Evolutionary conservation across 805 yeast genomes (phyloP).

Genomic region (Barnettozyma botsteinii): DNA sequence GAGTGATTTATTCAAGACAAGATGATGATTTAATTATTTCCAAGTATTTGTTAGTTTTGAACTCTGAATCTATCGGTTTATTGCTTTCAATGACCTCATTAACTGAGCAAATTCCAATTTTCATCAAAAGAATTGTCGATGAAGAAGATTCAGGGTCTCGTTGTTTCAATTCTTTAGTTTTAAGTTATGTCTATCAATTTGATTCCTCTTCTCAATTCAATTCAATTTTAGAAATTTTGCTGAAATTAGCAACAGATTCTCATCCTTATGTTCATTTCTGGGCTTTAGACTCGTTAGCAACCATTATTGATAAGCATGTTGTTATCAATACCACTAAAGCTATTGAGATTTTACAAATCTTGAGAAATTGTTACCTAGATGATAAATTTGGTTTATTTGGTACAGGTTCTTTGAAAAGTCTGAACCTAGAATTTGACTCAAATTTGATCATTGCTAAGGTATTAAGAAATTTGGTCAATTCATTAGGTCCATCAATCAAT

Average conservation of each 20-base stretch:
- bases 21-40: conserved; percentile 5
- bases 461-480: conserved; percentile 39
- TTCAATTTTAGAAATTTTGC: conserved; percentile 48
- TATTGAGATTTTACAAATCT: conserved; percentile 34
- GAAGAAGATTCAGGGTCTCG: conserved; percentile 60
- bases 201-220: conserved; percentile 34
- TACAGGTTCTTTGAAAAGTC: conserved; percentile 38
- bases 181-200: conserved; percentile 42
- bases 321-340: conserved; percentile 40
- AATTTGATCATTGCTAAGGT: conserved; percentile 38
- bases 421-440: conserved; percentile 40
- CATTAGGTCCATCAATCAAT: conserved; percentile 51
- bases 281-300: conserved; percentile 54
- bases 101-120: conserved; percentile 42
- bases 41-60: conserved; percentile 36
- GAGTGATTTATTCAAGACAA: conserved; percentile 20
- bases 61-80: conserved; percentile 56
- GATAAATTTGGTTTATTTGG: conserved; percentile 49
- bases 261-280: conserved; percentile 80
- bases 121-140: conserved; percentile 62
- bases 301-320: conserved; percentile 51
- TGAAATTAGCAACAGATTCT: conserved; percentile 66
- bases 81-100: conserved; percentile 34
- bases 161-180: conserved; percentile 46
- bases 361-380: conserved; percentile 35